A percentile compares a stretch with the other conserved stretches of the same genome.
These are phyloP conservation scores for Bruguiera gymnorhiza DNA, from an alignment of 345 rosid genomes.

Conservation along the genomic window DNA sequence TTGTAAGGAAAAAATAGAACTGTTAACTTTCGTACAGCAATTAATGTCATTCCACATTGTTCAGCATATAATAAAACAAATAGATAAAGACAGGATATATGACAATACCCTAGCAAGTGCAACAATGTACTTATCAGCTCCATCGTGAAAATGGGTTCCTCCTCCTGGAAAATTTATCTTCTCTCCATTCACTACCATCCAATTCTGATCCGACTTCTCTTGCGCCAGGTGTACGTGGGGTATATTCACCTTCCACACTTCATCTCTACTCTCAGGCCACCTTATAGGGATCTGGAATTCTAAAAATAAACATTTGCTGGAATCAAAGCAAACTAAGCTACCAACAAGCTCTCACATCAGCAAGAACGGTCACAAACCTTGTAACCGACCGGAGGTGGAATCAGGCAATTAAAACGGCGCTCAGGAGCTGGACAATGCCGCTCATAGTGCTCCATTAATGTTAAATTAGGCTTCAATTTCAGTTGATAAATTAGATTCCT, in stretches of 20 bases:
- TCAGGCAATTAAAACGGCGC: conserved; percentile 82
- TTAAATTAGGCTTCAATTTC: conserved; percentile 67
- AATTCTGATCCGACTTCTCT: conserved; percentile 97
- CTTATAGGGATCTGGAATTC: conserved; percentile 81
- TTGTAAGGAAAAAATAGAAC: background rate
- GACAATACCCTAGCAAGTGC: conserved; percentile 72
- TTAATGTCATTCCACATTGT: background rate
- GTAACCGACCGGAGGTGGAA: conserved; percentile 87
- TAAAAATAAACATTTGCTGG: conserved; percentile 31
- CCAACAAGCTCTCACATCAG: conserved; percentile 6
- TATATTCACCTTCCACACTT: conserved; percentile 94
- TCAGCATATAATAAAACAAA: conserved; percentile 10
- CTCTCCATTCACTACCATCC: conserved; percentile 96
- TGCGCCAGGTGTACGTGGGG: conserved; percentile 95
- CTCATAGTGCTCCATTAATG: conserved; percentile 95
- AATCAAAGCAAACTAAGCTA: conserved; percentile 34
- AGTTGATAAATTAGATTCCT: conserved; percentile 73
- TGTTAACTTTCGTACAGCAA: background rate
- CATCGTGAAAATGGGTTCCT: conserved; percentile 93
- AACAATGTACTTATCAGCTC: conserved; percentile 92
- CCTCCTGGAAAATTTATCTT: conserved; percentile 98
- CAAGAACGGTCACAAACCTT: conserved; percentile 47
- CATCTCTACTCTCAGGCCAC: conserved; percentile 97
- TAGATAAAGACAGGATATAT: background rate
- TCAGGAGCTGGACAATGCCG: conserved; percentile 84